phyloP scores from a whole-genome alignment of 768 basidiomycete species.

The Boletus rex-veris region DNA sequence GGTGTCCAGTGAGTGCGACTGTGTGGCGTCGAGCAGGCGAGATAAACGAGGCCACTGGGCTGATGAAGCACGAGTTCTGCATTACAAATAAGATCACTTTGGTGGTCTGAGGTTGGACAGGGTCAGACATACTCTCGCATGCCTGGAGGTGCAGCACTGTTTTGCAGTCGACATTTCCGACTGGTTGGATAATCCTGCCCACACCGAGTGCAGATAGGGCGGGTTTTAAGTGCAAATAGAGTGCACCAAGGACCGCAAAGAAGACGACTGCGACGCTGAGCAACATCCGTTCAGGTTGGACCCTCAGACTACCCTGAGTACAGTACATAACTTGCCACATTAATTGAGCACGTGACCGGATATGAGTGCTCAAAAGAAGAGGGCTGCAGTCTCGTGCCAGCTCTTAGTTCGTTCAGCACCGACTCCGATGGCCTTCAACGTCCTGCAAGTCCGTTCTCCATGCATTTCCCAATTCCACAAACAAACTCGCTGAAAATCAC shows the following conservation, averaged over 20 bases:
- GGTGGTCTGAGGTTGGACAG: not conserved
- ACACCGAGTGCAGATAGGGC: slow-evolving; percentile 41
- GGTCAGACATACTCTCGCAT: slow-evolving; percentile 55
- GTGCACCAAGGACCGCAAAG: slow-evolving; percentile 39
- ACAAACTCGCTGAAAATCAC: slow-evolving; percentile 23
- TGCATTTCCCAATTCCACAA: not conserved
- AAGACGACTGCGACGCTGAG: slow-evolving; percentile 23
- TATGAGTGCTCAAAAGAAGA: not conserved
- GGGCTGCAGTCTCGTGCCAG: not conserved
- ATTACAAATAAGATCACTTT: not conserved
- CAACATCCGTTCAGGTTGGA: not conserved
- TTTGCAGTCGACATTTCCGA: slow-evolving; percentile 50
- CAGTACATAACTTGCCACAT: no score
- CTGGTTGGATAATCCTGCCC: slow-evolving; percentile 40
- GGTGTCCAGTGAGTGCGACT: slow-evolving; percentile 55
- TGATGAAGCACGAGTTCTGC: slow-evolving; percentile 59
- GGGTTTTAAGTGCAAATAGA: slow-evolving; percentile 50
- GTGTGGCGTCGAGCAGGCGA: slow-evolving; percentile 56
- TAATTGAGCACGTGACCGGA: no score
- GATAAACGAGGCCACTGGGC: slow-evolving; percentile 53
- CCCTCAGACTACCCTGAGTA: no score
- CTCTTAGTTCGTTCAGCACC: no score
- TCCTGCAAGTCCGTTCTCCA: slow-evolving; percentile 27
- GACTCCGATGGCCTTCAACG: slow-evolving; percentile 15
- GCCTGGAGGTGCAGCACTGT: slow-evolving; percentile 53